Evolutionary conservation across 352 stramenopile genomes (phyloP).

Genomic region (Thraustochytrium sp.): DNA sequence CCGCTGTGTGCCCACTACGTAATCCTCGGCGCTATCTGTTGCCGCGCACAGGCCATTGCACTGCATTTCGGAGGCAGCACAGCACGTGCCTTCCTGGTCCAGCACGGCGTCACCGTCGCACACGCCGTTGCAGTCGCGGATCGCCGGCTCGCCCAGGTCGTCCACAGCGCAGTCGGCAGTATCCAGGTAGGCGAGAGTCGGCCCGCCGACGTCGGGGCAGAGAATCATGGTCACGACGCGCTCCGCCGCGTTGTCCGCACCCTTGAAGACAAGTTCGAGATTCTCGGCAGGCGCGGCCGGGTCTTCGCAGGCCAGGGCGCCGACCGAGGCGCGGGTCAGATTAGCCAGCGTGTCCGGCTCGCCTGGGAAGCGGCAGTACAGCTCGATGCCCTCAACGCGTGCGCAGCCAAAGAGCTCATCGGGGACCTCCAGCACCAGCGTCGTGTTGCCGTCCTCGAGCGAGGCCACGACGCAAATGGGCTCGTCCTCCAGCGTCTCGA

Average conservation of each 20-base stretch:
- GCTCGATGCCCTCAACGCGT: background rate
- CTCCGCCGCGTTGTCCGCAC: background rate
- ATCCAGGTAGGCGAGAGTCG: background rate
- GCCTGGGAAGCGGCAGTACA: background rate
- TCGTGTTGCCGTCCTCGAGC: background rate
- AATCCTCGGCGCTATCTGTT: background rate
- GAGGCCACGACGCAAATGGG: background rate
- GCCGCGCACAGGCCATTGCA: background rate
- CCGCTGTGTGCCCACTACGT: background rate
- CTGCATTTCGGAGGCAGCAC: background rate
- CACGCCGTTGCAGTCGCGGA: background rate
- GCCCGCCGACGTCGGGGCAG: background rate
- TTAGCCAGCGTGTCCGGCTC: background rate
- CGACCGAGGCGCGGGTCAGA: background rate
- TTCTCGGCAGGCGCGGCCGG: background rate
- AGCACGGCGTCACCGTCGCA: background rate
- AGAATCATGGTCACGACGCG: background rate
- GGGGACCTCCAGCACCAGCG: background rate
- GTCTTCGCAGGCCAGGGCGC: no score
- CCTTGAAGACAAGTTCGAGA: background rate
- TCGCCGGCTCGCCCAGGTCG: background rate
- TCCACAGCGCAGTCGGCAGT: background rate
- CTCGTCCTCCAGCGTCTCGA: background rate
- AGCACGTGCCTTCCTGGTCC: background rate
- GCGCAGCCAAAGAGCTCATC: background rate